Evolutionary conservation across 2,329 filamentous ascomycete genomes (phyloP).

Genomic region (Waltergamsia citrina): DNA sequence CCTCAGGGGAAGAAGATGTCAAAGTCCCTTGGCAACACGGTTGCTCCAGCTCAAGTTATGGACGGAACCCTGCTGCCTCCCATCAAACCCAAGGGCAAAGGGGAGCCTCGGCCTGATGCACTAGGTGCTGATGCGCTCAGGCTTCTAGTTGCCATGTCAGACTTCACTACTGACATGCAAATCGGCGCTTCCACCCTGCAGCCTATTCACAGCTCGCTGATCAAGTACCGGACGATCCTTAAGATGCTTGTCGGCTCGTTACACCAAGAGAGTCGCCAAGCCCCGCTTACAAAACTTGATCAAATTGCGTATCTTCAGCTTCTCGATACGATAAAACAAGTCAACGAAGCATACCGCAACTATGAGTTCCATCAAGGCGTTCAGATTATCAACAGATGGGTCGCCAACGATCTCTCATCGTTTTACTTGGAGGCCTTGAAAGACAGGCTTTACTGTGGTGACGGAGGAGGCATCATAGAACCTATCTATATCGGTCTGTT

Average conservation of each 20-base stretch:
- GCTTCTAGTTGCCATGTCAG: slow-evolving; percentile 83
- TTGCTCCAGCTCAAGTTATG: slow-evolving; percentile 76
- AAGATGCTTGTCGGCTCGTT: slow-evolving; percentile 83
- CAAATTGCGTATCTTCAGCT: slow-evolving; percentile 73
- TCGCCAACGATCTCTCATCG: slow-evolving; percentile 74
- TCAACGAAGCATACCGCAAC: slow-evolving; percentile 54
- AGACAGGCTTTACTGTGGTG: slow-evolving; percentile 81
- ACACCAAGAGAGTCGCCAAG: slow-evolving; percentile 39
- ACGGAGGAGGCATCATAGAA: slow-evolving; percentile 53
- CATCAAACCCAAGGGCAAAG: slow-evolving; percentile 44
- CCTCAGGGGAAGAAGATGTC: slow-evolving; percentile 95
- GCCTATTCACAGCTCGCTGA: slow-evolving; percentile 63
- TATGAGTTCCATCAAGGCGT: slow-evolving; percentile 80
- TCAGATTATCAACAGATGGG: slow-evolving; percentile 67
- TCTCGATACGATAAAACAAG: slow-evolving; percentile 51
- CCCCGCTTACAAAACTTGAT: slow-evolving; percentile 52
- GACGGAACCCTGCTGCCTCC: slow-evolving; percentile 69
- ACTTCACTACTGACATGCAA: slow-evolving; percentile 81
- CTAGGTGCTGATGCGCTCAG: slow-evolving; percentile 82
- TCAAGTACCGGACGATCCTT: slow-evolving; percentile 83
- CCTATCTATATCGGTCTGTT: slow-evolving; percentile 64
- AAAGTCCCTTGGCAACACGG: slow-evolving; percentile 86
- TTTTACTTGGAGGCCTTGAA: slow-evolving; percentile 94
- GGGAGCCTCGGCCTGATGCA: slow-evolving; percentile 44
- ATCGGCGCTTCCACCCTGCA: slow-evolving; percentile 72